Evolutionary conservation across 805 yeast genomes (phyloP), one percentile per base, ranked within the genome.

Genomic region (Citeromyces matritensis): DNA sequence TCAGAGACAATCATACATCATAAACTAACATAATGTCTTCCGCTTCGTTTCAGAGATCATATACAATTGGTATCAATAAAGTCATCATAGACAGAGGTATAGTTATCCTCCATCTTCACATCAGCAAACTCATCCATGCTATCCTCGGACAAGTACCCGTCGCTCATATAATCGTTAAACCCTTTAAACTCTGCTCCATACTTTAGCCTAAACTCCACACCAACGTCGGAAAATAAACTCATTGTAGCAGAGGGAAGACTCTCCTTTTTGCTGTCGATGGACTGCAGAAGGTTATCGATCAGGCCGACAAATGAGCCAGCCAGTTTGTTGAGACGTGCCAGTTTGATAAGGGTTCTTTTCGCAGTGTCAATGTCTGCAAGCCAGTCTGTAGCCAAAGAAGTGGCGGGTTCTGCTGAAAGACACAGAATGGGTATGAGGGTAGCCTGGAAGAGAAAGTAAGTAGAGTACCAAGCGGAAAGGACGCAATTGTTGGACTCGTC

Each of bases 361-460:
- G 69, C 61, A 10, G 48, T 44, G 10, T 53, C 49, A 23, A 68
- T 60, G 41, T 61, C 66, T 9, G 48, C 45, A 37, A 51, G 39
- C 75, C 75, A 69, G 9, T 47, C 47, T 3, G 32, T 33, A 2
- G 68, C 55, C 40, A 62, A 60, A 31, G 60, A 57, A 9, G 70
- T 61, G 4, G 43, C 42, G 5, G 71, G 65, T 33, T 69, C 73
- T 7, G 72, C 58, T 36, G 70, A 62, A 11, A 65, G 44, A 39
- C 72, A 67, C 7, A 68, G 64, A 32, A 72, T 59, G 6, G 76
- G 73, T 30, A 74, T 67, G 34, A 74, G 49, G 4, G 68, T 63
- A 2, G 81, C 79, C 45, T 74, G 80, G 49, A 73, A 72, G 9
- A 72, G 39, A 45, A 69, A 75, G 42, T 69, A 74, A 0, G 73